phyloP scores from a whole-genome alignment of 768 basidiomycete genomes.

The Mycena amicta region DNA sequence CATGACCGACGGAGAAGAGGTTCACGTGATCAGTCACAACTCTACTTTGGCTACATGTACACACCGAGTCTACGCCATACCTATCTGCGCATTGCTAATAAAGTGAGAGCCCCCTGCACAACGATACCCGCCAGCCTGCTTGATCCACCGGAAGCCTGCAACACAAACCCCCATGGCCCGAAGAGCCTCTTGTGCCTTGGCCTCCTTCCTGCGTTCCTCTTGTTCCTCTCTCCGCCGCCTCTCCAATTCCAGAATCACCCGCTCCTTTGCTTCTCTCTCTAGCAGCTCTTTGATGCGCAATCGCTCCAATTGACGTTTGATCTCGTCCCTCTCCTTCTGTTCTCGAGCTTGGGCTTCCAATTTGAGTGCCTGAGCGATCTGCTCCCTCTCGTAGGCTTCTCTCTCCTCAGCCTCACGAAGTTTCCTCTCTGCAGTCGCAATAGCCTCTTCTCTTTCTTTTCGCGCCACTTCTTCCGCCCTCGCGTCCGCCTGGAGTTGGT shows the following conservation, averaged over 20 bases:
- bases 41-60: neutral
- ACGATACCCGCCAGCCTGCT: slow-evolving; percentile 41
- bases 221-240: slow-evolving; percentile 24
- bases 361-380: slow-evolving; percentile 22
- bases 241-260: slow-evolving; percentile 26
- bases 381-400: slow-evolving; percentile 19
- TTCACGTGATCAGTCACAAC: neutral
- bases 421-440: slow-evolving; percentile 23
- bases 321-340: slow-evolving; percentile 12
- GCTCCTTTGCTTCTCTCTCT: slow-evolving; percentile 25
- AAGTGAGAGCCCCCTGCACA: slow-evolving; percentile 52
- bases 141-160: slow-evolving; percentile 49
- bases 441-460: slow-evolving; percentile 24
- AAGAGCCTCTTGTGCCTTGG: slow-evolving; percentile 42
- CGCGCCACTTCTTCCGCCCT: slow-evolving; percentile 32
- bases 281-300: slow-evolving; percentile 23
- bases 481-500: slow-evolving; percentile 46
- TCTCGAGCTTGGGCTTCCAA: slow-evolving; percentile 20
- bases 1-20: slow-evolving; percentile 40
- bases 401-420: slow-evolving; percentile 14
- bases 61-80: too few relatives aligned
- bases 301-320: slow-evolving; percentile 27
- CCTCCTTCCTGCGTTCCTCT: slow-evolving; percentile 40
- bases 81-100: slow-evolving; percentile 33
- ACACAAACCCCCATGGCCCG: slow-evolving; percentile 52